Evolutionary conservation across 2,329 filamentous ascomycete species (phyloP), one percentile per base, ranked within the genome.

Genomic region (Botrytis galanthina): DNA sequence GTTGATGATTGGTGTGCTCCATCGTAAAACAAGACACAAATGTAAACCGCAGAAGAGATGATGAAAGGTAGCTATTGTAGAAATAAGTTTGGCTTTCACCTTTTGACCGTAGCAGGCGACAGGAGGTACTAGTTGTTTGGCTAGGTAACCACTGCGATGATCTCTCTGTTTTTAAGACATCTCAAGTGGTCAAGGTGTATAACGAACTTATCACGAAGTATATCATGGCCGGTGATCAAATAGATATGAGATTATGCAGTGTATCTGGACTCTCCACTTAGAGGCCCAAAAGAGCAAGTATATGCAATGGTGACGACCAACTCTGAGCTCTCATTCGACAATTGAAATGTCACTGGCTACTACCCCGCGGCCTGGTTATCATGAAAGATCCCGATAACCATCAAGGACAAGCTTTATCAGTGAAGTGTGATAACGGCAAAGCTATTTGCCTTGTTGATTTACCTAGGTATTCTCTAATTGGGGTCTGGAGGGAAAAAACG

Each of bases 211-310:
- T 51, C 44, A 51, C 22, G 16, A 51, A 54, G 64, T n/a, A 22
- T 54, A 54, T 39, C 32, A 68, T n/a, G 16, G 64, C 64, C 35
- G 64, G 26, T 39, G 35, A 54, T 68, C 46, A 54, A 20, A n/a
- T 68, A 48, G 69, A 71, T 63, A 63, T 71, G 69, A 63, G 69
- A 39, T 63, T 63, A 71, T 48, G 57, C 69, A 39, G 42, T 35
- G 69, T 71, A 71, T 32, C 57, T 62, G 22, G 29, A 48, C 22
- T 37, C 57, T 39, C 69, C 69, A 71, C 69, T 71, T 39, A 22
- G 69, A 48, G 35, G n/a, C 69, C 32, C 57, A 35, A 46, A 63
- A 51, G 26, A 63, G 69, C 35, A 71, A 71, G 69, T 51, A 32
- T 39, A 71, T 51, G 69, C 69, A 71, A 26, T 39, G 59, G 48